Conservation (phyloP, 2,329 filamentous ascomycete genomes). For the Fusarium sp. region DNA sequence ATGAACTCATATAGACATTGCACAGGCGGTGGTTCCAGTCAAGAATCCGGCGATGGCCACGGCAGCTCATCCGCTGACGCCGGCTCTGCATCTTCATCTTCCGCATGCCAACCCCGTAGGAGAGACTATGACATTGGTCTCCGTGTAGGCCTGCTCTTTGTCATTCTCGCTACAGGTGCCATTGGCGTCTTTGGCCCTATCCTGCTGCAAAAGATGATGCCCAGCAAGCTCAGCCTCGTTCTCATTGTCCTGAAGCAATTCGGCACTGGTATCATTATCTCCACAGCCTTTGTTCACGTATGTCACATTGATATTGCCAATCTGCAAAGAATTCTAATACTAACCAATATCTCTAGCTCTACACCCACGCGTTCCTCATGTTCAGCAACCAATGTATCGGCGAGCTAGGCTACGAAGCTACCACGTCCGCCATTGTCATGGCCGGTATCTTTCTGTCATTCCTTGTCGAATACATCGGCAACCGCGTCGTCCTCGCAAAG, state of each 20-base stretch:
- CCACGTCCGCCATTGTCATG: constrained; percentile 77
- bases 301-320: constrained; percentile 36
- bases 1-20: constrained; percentile 65
- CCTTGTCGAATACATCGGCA: constrained; percentile 73
- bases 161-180: constrained; percentile 73
- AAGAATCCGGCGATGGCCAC: constrained; percentile 36
- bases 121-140: constrained; percentile 74
- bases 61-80: background rate
- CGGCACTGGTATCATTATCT: constrained; percentile 77
- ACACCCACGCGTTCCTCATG: constrained; percentile 78
- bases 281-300: constrained; percentile 76
- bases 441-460: constrained; percentile 79
- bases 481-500: constrained; percentile 63
- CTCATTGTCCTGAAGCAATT: constrained; percentile 78
- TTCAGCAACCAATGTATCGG: constrained; percentile 77
- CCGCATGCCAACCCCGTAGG: constrained; percentile 58
- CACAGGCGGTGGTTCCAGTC: constrained; percentile 59
- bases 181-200: constrained; percentile 77
- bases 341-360: constrained; percentile 61
- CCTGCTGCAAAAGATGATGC: constrained; percentile 67
- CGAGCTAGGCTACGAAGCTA: constrained; percentile 73
- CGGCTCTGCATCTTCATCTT: constrained; percentile 43
- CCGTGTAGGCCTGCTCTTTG: constrained; percentile 77
- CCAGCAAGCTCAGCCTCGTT: constrained; percentile 58
- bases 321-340: background rate